These are phyloP conservation scores for Metschnikowia amazonensis DNA, from an alignment of 805 yeast species.

Conservation along the genomic window DNA sequence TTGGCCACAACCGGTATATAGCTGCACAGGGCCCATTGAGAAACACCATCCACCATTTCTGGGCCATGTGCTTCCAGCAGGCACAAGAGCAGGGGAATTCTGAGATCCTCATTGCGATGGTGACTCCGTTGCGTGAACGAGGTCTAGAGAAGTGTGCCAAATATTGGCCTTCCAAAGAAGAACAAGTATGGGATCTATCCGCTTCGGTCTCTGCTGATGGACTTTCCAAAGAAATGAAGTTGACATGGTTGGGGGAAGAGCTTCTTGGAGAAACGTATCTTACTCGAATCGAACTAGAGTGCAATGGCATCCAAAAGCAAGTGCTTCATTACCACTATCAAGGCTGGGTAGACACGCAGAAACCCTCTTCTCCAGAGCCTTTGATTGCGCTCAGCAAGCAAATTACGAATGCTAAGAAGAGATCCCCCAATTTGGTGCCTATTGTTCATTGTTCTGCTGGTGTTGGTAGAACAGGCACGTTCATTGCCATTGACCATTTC, in stretches of 20 bases:
- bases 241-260: slow-evolving; percentile 19
- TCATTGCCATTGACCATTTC: slow-evolving; percentile 36
- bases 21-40: slow-evolving; percentile 88
- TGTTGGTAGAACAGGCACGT: slow-evolving; percentile 92
- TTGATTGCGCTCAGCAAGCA: slow-evolving; percentile 13
- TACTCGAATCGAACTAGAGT: slow-evolving; percentile 25
- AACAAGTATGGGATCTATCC: slow-evolving; percentile 20
- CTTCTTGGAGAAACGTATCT: slow-evolving; percentile 22
- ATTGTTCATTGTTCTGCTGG: slow-evolving; percentile 88
- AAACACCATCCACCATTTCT: slow-evolving; percentile 76
- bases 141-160: slow-evolving; percentile 15
- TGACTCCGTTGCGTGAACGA: slow-evolving; percentile 27
- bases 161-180: slow-evolving; percentile 25
- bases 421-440: slow-evolving; percentile 24
- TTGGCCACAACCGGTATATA: slow-evolving; percentile 44
- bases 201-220: slow-evolving; percentile 19
- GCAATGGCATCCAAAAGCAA: slow-evolving; percentile 18
- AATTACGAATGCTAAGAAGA: slow-evolving; percentile 4
- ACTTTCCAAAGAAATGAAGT: slow-evolving; percentile 17
- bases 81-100: slow-evolving; percentile 26
- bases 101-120: slow-evolving; percentile 34
- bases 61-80: slow-evolving; percentile 50
- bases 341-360: slow-evolving; percentile 18
- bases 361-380: slow-evolving; percentile 15
- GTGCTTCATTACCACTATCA: slow-evolving; percentile 17